Conservation (phyloP, 768 basidiomycete species). For the Mycena filopes region DNA sequence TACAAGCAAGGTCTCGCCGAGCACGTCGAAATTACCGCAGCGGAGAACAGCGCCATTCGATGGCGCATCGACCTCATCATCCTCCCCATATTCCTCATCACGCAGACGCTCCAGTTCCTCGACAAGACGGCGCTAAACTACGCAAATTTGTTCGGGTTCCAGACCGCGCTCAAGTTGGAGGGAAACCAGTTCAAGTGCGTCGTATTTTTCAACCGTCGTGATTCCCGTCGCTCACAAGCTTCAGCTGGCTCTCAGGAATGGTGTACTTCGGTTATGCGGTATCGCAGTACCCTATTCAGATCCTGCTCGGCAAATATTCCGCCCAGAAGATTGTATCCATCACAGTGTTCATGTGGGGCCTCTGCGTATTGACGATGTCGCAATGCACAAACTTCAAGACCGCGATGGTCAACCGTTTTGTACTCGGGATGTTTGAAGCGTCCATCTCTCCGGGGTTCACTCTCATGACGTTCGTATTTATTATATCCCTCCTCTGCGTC, state of each 20-base stretch:
- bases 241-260: constrained; percentile 31
- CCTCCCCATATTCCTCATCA: constrained; percentile 28
- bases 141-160: constrained; percentile 34
- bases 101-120: constrained; percentile 33
- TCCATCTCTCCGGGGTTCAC: constrained; percentile 33
- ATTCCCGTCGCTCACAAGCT: too few relatives aligned
- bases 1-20: constrained; percentile 33
- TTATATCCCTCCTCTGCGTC: neutral
- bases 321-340: constrained; percentile 32
- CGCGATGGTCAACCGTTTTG: constrained; percentile 34
- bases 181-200: constrained; percentile 34
- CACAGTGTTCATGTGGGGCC: constrained; percentile 34
- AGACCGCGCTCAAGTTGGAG: constrained; percentile 25
- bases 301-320: constrained; percentile 32
- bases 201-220: too few relatives aligned
- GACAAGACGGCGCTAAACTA: constrained; percentile 35
- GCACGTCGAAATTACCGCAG: constrained; percentile 14
- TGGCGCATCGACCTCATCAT: constrained; percentile 33
- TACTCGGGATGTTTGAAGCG: constrained; percentile 34
- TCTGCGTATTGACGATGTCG: constrained; percentile 33
- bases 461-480: constrained; percentile 32
- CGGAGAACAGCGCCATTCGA: constrained; percentile 29
- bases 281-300: constrained; percentile 31
- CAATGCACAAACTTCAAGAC: constrained; percentile 36
- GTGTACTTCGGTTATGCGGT: constrained; percentile 34